phyloP scores from a whole-genome alignment of 2,329 filamentous ascomycete species.

The Sclerotinia subarctica region DNA sequence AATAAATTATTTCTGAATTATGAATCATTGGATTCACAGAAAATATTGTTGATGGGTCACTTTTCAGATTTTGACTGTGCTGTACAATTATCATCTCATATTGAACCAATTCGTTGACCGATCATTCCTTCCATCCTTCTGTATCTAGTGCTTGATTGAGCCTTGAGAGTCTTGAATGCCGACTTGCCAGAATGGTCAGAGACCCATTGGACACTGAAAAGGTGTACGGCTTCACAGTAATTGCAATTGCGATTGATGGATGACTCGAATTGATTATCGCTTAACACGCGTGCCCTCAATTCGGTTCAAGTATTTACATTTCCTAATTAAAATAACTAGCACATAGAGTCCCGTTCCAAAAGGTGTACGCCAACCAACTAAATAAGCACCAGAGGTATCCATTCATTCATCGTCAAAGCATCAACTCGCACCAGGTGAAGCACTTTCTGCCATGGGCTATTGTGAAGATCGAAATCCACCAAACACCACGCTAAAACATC shows the following conservation, averaged over 20 bases:
- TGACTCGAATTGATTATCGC: background rate
- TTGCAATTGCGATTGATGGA: background rate
- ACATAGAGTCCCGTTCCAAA: constrained; percentile 19
- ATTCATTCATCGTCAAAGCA: constrained; percentile 36
- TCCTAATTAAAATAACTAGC: constrained; percentile 6
- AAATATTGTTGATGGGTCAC: background rate
- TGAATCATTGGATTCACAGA: background rate
- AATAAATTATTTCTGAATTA: background rate
- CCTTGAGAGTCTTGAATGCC: background rate
- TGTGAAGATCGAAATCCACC: constrained; percentile 41
- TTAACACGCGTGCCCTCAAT: background rate
- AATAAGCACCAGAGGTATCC: constrained; percentile 18
- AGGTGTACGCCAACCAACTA: background rate
- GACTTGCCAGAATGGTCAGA: background rate
- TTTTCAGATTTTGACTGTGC: background rate
- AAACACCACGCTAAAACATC: constrained; percentile 52
- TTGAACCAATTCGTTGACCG: background rate
- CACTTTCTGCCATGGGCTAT: constrained; percentile 50
- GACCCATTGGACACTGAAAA: background rate
- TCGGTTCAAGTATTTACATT: constrained; percentile 8
- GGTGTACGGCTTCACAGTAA: background rate
- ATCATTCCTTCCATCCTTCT: background rate
- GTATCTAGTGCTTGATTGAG: background rate
- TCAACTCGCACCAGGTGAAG: constrained; percentile 41
- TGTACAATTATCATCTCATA: background rate